Evolutionary conservation across 805 yeast species (phyloP).

Genomic region (Candida maesae): DNA sequence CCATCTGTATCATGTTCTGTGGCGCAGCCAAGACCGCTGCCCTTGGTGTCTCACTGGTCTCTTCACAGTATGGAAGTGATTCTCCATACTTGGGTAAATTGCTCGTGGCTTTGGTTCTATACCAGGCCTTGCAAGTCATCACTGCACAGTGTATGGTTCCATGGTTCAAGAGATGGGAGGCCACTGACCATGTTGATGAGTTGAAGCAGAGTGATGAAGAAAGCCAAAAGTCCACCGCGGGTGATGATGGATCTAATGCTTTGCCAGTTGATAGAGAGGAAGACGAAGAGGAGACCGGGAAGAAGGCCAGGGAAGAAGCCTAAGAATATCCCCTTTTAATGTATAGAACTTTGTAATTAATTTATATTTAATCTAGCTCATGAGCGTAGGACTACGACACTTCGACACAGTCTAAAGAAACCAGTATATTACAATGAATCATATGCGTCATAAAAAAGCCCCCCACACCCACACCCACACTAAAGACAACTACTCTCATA

Average conservation of each 20-base stretch:
- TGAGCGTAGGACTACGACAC: too few relatives aligned
- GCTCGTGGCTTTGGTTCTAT: constrained; percentile 77
- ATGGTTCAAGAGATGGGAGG: constrained; percentile 64
- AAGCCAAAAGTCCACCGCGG: constrained; percentile 8
- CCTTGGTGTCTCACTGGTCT: constrained; percentile 77
- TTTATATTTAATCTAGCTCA: too few relatives aligned
- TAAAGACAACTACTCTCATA: constrained; percentile 8
- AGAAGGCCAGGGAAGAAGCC: neutral
- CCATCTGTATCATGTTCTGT: constrained; percentile 78
- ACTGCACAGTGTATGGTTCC: constrained; percentile 71
- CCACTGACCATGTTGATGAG: constrained; percentile 21
- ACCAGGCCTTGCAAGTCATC: constrained; percentile 83
- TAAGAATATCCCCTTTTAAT: too few relatives aligned
- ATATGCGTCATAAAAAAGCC: too few relatives aligned
- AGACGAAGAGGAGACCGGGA: neutral
- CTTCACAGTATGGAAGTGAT: constrained; percentile 70
- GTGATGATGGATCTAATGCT: constrained; percentile 1
- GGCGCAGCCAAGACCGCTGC: constrained; percentile 96
- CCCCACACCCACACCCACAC: too few relatives aligned
- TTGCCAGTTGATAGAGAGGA: neutral
- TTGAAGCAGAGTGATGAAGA: constrained; percentile 19
- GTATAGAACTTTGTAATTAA: too few relatives aligned
- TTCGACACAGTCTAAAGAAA: too few relatives aligned
- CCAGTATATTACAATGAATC: too few relatives aligned
- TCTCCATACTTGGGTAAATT: constrained; percentile 63